Conservation (phyloP, 148 eudicot genomes). For the Simmondsia chinensis region DNA sequence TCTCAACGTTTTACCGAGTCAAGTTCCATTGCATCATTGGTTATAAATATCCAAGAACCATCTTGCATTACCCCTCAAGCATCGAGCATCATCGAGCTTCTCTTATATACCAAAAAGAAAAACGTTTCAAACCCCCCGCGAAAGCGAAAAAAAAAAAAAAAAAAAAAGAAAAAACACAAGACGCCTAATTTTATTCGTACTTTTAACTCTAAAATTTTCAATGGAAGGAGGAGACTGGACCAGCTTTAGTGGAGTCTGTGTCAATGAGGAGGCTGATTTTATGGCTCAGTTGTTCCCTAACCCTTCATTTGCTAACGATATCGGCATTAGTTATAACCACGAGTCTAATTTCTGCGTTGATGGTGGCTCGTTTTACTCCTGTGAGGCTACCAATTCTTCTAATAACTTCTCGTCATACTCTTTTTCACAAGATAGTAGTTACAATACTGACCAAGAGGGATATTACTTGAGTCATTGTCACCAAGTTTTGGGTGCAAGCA, state of each 20-base stretch:
- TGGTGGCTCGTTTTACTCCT: slow-evolving; percentile 9
- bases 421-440: slow-evolving; percentile 19
- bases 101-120: too few species aligned
- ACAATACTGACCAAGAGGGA: slow-evolving; percentile 17
- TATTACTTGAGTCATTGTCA: slow-evolving; percentile 11
- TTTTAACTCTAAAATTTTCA: too few species aligned
- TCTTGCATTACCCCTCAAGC: too few species aligned
- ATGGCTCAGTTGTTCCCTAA: slow-evolving; percentile 50
- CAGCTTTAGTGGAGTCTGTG: slow-evolving; percentile 31
- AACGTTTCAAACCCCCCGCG: too few species aligned
- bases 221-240: slow-evolving; percentile 52
- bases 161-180: slow-evolving; percentile 14
- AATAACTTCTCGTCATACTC: slow-evolving; percentile 14
- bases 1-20: too few species aligned
- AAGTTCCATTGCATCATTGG: too few species aligned
- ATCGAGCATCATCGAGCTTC: too few species aligned
- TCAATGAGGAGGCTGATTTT: slow-evolving; percentile 50
- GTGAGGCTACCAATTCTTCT: slow-evolving; percentile 7
- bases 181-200: too few species aligned
- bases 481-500: slow-evolving; percentile 11
- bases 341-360: slow-evolving; percentile 5
- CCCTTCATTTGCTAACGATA: slow-evolving; percentile 19
- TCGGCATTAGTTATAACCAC: slow-evolving; percentile 12
- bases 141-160: neutral
- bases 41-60: too few species aligned